Evolutionary conservation across 345 rosid genomes (phyloP), one percentile per base, ranked within the genome.

Genomic region (Salix exigua): DNA sequence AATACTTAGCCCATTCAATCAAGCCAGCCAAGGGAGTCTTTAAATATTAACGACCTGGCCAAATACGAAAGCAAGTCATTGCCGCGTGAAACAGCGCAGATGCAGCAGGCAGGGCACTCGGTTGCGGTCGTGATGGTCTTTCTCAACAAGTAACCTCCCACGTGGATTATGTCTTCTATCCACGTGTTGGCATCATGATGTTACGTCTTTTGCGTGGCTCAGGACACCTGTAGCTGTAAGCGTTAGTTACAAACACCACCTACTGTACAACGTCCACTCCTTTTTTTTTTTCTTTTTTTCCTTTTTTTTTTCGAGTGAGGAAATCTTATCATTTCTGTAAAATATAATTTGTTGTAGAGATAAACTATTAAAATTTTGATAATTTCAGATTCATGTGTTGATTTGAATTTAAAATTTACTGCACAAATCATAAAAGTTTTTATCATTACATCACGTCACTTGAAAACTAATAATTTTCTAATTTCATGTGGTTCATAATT

Each of bases 171-270:
- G 77, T 68, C 74, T 82, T 81, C 62, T 67, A 58, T 73, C 80
- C 84, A 84, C 89, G 80, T 82, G 89, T 73, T 71, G 48, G 48
- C 77, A 78, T 74, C 48, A 64, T 75, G 10, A 68, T 73, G 35
- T 7, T 7, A 40, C 72, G 19, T 53, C 64, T 16, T 50, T 82
- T 73, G 70, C 62, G 78, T 73, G 66, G 48, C 70, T 65, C 30
- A 33, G 25, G 78, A 61, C 77, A 68, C 75, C 31, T 63, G 74
- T 70, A 37, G 18, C 23, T 69, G 37, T 30, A 21, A 10, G 17
- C 3, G 6, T 10, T 40, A 21, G 33, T n/a, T 12, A 8, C 51
- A n/a, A 18, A 21, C 58, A n/a, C 26, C 13, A 1, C 1, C 26
- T n/a, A 0, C 28, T 8, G 25, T 58, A 55, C n/a, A 53, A 9